Evolutionary conservation across 768 basidiomycete genomes (phyloP), one percentile per base, ranked within the genome.

Genomic region (Termitomyces heimii): DNA sequence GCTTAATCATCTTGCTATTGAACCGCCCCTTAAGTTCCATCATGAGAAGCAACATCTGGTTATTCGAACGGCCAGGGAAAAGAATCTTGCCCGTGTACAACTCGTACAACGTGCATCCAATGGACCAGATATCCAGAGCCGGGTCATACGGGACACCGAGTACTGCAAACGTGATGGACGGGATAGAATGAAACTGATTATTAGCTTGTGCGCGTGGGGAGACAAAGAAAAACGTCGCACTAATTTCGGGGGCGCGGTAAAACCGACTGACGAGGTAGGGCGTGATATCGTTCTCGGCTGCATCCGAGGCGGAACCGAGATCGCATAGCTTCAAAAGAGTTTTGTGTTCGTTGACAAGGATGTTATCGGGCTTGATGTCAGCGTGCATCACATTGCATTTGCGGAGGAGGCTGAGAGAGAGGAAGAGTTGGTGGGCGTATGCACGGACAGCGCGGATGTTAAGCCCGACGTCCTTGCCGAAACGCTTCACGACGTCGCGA

Each of bases 321-420:
- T 99, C 97, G 67, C 95, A 98, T 3, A 99, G 73, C 73, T 99
- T 99, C 57, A 98, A 73, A 22, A 93, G 71, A 3, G 91, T 94
- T 77, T 98, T 98, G 64, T 85, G 86, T 63, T 98, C 95, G 62
- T 94, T 97, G 31, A 98, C 95, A 66, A 98, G 71, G 43, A 99
- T 96, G 68, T 98, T 98, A 70, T 98, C 97, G 20, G 97, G 97
- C 71, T 98, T 98, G 69, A 99, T 92, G 68, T 99, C 97, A 7
- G 97, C 97, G 66, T 99, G 97, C 84, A 98, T 97, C 58, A 98
- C 85, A 62, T 90, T 93, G 58, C 85, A 82, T 73, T 98, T 98
- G 62, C 85, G 83, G 67, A 98, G 76, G 54, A 95, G 76, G 62
- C 89, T 83, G 61, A 98, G 71, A 18, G 92, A 82, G 53, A 98